phyloP scores from a whole-genome alignment of 2,329 filamentous ascomycete species.

The Apiospora koreana region DNA sequence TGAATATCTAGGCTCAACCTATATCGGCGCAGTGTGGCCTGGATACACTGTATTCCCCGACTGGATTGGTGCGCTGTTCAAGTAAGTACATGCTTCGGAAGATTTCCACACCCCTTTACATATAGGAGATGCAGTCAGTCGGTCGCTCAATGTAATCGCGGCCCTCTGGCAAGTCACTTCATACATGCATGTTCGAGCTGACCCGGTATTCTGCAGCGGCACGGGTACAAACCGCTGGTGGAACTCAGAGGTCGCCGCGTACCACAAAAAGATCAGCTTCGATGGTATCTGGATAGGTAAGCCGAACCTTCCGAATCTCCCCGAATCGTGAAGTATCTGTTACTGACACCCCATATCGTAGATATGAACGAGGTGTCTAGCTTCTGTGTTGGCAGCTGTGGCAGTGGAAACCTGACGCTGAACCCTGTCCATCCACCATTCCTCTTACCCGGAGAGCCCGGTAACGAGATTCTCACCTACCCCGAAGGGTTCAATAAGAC shows the following conservation, averaged over 20 bases:
- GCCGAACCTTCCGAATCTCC: neutral
- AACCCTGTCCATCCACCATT: constrained; percentile 72
- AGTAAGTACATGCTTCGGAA: constrained; percentile 28
- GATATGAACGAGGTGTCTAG: constrained; percentile 61
- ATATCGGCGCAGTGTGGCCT: constrained; percentile 71
- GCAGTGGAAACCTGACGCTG: constrained; percentile 61
- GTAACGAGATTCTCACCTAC: constrained; percentile 59
- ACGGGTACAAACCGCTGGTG: constrained; percentile 69
- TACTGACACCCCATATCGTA: neutral
- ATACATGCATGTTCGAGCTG: neutral
- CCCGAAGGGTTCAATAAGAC: constrained; percentile 71
- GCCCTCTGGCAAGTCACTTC: neutral
- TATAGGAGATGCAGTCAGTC: neutral
- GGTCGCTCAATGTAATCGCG: neutral
- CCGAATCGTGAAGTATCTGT: neutral
- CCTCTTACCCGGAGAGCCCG: constrained; percentile 63
- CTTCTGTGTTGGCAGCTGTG: constrained; percentile 74
- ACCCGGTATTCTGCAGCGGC: constrained; percentile 27
- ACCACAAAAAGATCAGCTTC: constrained; percentile 53
- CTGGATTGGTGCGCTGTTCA: constrained; percentile 63
- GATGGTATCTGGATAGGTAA: constrained; percentile 53
- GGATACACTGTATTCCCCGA: constrained; percentile 73
- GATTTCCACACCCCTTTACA: neutral
- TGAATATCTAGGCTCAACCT: constrained; percentile 38
- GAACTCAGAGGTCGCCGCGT: constrained; percentile 60